Conservation (phyloP, 169 alveolate genomes). For the Miamiensis avidus region DNA sequence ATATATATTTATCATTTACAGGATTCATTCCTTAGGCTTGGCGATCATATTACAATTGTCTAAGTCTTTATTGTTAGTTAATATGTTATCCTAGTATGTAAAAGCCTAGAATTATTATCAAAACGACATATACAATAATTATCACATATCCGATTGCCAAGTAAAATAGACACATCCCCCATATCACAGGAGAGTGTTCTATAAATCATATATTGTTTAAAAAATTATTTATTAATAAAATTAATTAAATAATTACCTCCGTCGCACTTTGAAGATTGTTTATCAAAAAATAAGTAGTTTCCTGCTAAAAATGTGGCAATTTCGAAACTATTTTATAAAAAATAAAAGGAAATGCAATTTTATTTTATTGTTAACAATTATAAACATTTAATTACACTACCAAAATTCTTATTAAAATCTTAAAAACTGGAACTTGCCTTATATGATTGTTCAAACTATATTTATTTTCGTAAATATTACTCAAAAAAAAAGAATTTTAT, state of each 20-base stretch:
- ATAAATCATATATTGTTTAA: neutral
- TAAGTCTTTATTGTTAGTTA: neutral
- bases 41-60: neutral
- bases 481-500: no score
- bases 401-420: no score
- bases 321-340: no score
- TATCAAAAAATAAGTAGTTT: neutral
- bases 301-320: neutral
- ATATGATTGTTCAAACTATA: no score
- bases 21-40: neutral
- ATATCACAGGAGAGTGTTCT: neutral
- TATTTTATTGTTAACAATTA: no score
- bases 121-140: neutral
- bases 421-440: no score
- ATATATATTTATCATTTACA: no score
- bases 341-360: no score
- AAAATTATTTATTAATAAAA: no score
- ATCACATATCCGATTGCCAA: neutral
- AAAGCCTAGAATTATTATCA: neutral
- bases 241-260: neutral
- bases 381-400: no score
- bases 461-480: no score
- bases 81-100: neutral
- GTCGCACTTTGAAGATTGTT: neutral
- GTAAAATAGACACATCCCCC: neutral